A percentile compares a stretch with the other conserved stretches of the same genome.
phyloP scores from a whole-genome alignment of 805 yeast species.

The Lipomyces oligophaga region DNA sequence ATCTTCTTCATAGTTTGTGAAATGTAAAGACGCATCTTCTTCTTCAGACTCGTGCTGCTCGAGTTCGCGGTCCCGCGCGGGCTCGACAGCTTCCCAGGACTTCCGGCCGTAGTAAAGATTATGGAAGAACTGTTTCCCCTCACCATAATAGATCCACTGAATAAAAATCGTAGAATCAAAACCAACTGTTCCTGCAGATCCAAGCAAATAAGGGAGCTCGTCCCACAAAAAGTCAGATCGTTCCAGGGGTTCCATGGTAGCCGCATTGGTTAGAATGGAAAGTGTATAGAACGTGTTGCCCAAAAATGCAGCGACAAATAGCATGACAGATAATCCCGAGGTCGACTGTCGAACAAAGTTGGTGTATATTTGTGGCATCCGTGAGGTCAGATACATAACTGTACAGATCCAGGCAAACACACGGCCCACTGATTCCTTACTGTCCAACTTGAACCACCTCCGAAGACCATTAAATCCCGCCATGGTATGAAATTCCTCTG shows the following conservation, averaged over 20 bases:
- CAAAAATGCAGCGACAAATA: constrained; percentile 71
- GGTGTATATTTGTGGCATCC: constrained; percentile 80
- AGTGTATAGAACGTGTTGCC: constrained; percentile 76
- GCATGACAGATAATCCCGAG: constrained; percentile 74
- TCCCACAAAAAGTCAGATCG: constrained; percentile 52
- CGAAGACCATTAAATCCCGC: constrained; percentile 17
- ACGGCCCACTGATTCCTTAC: constrained; percentile 40
- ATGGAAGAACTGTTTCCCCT: constrained; percentile 23
- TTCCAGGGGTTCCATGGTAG: constrained; percentile 30
- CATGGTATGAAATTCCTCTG: background rate
- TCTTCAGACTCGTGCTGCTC: background rate
- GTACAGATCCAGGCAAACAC: constrained; percentile 78
- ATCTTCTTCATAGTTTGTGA: background rate
- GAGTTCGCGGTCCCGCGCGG: background rate
- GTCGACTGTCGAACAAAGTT: constrained; percentile 78
- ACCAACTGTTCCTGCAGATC: constrained; percentile 78
- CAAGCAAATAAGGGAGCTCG: constrained; percentile 78
- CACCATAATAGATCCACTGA: constrained; percentile 34
- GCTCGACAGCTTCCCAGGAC: constrained; percentile 14
- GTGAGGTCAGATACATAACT: constrained; percentile 64
- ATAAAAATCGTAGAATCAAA: constrained; percentile 57
- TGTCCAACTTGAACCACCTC: constrained; percentile 14
- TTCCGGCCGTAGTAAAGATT: constrained; percentile 20
- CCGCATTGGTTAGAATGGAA: constrained; percentile 61
- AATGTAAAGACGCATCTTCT: background rate